phyloP scores from a whole-genome alignment of 768 basidiomycete genomes.

The Scleroderma citrinum region DNA sequence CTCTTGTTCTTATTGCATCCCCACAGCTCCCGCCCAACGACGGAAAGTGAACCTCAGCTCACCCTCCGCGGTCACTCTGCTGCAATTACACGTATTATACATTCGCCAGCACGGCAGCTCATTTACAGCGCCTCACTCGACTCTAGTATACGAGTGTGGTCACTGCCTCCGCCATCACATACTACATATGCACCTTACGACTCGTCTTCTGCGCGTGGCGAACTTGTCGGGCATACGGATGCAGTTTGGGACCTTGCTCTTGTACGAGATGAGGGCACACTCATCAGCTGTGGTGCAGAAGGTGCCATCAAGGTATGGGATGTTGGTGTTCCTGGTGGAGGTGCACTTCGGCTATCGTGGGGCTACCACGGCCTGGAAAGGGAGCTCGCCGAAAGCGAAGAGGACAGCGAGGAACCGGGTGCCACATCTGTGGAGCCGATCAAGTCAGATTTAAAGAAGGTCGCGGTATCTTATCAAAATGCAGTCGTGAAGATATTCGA shows the following conservation, averaged over 20 bases:
- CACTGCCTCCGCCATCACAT: conserved; percentile 65
- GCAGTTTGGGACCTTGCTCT: conserved; percentile 95
- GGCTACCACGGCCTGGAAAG: conserved; percentile 64
- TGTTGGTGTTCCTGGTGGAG: conserved; percentile 59
- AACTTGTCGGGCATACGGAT: conserved; percentile 89
- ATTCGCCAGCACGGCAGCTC: conserved; percentile 67
- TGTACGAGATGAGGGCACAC: conserved; percentile 72
- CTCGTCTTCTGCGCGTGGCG: conserved; percentile 65
- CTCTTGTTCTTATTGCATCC: conserved; percentile 5
- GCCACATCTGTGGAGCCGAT: conserved; percentile 83
- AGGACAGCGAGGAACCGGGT: conserved; percentile 46
- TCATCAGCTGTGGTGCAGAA: conserved; percentile 89
- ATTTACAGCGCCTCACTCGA: conserved; percentile 93
- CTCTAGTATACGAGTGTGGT: conserved; percentile 90
- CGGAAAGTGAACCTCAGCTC: conserved; percentile 88
- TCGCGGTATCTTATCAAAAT: conserved; percentile 88
- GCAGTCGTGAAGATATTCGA: conserved; percentile 88
- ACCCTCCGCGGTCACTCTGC: conserved; percentile 93
- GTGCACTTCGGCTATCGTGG: conserved; percentile 69
- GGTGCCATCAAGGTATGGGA: conserved; percentile 94
- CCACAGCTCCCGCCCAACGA: conserved; percentile 58
- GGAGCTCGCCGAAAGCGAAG: conserved; percentile 31
- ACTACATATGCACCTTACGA: conserved; percentile 93
- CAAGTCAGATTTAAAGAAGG: conserved; percentile 76
- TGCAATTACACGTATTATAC: conserved; percentile 79